phyloP scores from a whole-genome alignment of 495 filamentous ascomycete genomes.

The Evernia prunastri region DNA sequence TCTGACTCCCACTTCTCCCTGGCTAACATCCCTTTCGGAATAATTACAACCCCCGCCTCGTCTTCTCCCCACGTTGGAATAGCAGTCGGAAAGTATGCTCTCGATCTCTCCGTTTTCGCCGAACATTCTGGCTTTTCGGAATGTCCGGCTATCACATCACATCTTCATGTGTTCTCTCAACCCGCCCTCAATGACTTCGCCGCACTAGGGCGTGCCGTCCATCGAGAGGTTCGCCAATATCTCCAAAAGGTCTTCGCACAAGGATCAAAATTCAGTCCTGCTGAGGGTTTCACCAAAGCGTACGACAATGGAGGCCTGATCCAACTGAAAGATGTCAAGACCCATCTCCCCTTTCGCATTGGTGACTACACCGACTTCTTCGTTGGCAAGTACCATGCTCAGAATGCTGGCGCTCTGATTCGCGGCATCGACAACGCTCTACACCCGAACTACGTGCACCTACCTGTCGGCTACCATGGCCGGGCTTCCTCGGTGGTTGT shows the following conservation, averaged over 20 bases:
- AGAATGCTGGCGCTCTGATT: constrained; percentile 73
- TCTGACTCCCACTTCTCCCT: constrained; percentile 70
- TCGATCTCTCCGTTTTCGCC: constrained; percentile 67
- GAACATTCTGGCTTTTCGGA: constrained; percentile 51
- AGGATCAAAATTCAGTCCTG: constrained; percentile 48
- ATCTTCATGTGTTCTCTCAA: constrained; percentile 58
- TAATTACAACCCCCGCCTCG: constrained; percentile 57
- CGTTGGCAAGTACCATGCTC: constrained; percentile 84
- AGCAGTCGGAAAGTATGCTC: constrained; percentile 68
- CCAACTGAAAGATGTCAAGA: constrained; percentile 52
- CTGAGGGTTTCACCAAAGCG: constrained; percentile 46
- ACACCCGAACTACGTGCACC: constrained; percentile 83
- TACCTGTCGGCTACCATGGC: constrained; percentile 87
- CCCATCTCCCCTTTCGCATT: constrained; percentile 78
- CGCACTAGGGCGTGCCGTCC: constrained; percentile 61
- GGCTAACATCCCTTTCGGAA: constrained; percentile 88
- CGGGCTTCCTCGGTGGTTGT: constrained; percentile 72
- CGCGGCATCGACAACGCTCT: constrained; percentile 74
- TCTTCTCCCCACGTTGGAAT: constrained; percentile 59
- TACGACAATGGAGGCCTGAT: constrained; percentile 46
- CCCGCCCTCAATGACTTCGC: constrained; percentile 79
- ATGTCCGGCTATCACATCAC: constrained; percentile 51
- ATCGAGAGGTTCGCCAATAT: constrained; percentile 64
- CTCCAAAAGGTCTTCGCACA: constrained; percentile 64
- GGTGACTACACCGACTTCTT: constrained; percentile 99